Conservation (phyloP, 208 protist genomes). For the Leishmania amazonensis region DNA sequence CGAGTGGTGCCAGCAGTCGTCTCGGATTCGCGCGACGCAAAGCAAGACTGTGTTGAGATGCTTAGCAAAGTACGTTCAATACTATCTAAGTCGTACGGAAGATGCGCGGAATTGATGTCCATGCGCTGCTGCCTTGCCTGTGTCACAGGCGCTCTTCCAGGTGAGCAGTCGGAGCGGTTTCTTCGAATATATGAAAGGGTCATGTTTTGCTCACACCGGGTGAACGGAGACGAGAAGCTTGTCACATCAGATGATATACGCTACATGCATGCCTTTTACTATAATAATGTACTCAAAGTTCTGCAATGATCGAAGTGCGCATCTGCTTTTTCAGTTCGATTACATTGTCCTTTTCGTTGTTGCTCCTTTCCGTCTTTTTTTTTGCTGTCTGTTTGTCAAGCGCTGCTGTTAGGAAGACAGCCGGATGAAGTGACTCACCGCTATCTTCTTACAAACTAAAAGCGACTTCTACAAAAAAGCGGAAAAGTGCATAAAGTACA, state of each 20-base stretch:
- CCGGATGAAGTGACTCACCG: not conserved
- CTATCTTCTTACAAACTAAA: not conserved
- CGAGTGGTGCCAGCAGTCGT: conserved; percentile 71
- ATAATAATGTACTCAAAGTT: conserved; percentile 82
- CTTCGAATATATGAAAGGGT: conserved; percentile 79
- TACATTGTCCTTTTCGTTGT: not conserved
- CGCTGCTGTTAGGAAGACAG: not conserved
- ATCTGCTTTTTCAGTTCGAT: conserved; percentile 17
- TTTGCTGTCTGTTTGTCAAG: not conserved
- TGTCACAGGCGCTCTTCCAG: conserved; percentile 68
- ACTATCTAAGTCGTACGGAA: conserved; percentile 59
- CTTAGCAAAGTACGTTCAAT: conserved; percentile 63
- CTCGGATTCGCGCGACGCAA: conserved; percentile 61
- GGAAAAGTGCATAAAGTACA: no score
- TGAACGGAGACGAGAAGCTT: conserved; percentile 52
- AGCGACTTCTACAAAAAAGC: not conserved
- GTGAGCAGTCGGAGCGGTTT: conserved; percentile 66
- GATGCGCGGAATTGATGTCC: conserved; percentile 70
- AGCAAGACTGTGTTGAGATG: conserved; percentile 77
- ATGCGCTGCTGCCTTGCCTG: conserved; percentile 88
- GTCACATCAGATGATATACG: conserved; percentile 86
- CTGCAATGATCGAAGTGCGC: conserved; percentile 40
- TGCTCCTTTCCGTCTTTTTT: conserved; percentile 2
- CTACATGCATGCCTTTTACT: conserved; percentile 89
- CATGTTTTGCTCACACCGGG: conserved; percentile 72